Evolutionary conservation across 2,329 filamentous ascomycete genomes (phyloP), one percentile per base, ranked within the genome.

Genomic region (Aspergillus sclerotialis): DNA sequence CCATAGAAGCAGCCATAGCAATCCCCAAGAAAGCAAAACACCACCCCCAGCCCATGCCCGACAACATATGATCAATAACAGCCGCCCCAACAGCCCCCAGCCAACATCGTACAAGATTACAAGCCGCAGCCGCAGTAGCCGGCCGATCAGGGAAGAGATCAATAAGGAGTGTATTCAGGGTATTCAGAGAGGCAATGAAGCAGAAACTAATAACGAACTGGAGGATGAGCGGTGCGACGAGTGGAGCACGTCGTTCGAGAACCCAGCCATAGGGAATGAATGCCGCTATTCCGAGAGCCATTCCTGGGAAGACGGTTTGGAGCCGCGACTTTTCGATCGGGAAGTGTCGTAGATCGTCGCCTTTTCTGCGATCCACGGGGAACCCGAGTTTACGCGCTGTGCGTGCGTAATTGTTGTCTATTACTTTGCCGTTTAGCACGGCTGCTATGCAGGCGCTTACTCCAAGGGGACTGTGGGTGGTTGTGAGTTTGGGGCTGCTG

Each of bases 311-410:
- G 11, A 53, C 43, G 17, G 46, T 38, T 28, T 52, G 40, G 1
- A 61, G 44, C 2, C 58, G 49, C 23, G 51, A 45, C 8, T 41
- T 41, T 34, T 60, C 55, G 33, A 58, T 48, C 4, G 55, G 70
- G 32, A 73, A 74, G 15, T 60, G 47, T 6, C 55, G 55, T 13
- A 73, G 53, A 37, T 72, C 64, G 37, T 66, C 61, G 13, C 65
- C 63, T 35, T 61, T 64, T 17, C 41, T 47, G 4, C 39, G 35
- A 30, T 48, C 32, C 7, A 47, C 28, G 1, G 43, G 35, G 15
- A 50, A 11, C 11, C 35, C 29, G 12, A 46, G 40, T 13, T 35
- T 37, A 3, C 19, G 15, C 8, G 44, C 48, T 16, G 32, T 37
- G 12, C 44, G 40, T 7, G 45, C 36, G 33, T 50, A 53, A 35